Conservation (phyloP, 1,139 yeast species). For the Zygoascus hellenicus region DNA sequence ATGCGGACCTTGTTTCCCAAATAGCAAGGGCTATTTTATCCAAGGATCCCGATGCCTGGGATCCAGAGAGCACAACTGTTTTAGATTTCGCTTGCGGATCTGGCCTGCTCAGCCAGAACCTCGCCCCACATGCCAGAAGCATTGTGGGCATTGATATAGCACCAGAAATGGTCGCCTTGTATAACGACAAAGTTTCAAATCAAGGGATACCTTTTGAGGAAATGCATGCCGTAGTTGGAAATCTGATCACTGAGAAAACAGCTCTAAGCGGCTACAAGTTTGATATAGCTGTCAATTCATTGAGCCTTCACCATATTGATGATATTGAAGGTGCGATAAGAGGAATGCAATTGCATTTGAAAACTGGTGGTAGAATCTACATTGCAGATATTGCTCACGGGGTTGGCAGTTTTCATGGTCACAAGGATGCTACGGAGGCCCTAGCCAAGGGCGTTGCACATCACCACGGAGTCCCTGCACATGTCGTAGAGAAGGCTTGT, state of each 20-base stretch:
- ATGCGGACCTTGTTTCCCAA: neutral
- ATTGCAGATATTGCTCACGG: slow-evolving; percentile 23
- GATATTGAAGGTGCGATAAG: slow-evolving; percentile 23
- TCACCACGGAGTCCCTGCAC: slow-evolving; percentile 19
- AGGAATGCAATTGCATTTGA: slow-evolving; percentile 19
- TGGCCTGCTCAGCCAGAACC: slow-evolving; percentile 25
- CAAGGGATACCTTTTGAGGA: slow-evolving; percentile 23
- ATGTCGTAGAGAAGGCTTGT: slow-evolving; percentile 16
- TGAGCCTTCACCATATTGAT: slow-evolving; percentile 30
- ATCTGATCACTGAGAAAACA: slow-evolving; percentile 17
- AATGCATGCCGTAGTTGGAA: slow-evolving; percentile 21
- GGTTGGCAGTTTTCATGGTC: slow-evolving; percentile 14
- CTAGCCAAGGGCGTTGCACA: slow-evolving; percentile 21
- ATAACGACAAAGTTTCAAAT: slow-evolving; percentile 22
- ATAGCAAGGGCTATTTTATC: slow-evolving; percentile 1
- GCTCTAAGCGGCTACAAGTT: slow-evolving; percentile 16
- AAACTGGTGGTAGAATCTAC: slow-evolving; percentile 24
- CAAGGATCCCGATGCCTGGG: slow-evolving; percentile 16
- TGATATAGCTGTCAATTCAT: slow-evolving; percentile 27
- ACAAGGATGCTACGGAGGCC: slow-evolving; percentile 16
- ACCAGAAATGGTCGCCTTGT: slow-evolving; percentile 25
- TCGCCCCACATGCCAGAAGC: slow-evolving; percentile 24
- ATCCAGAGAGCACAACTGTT: slow-evolving; percentile 21
- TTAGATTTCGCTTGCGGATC: slow-evolving; percentile 33
- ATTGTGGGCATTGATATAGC: slow-evolving; percentile 31